A percentile compares a stretch with the other conserved stretches of the same genome.
phyloP scores from a whole-genome alignment of 192 early-diverging fungal species.

The Pilaira anomala region DNA sequence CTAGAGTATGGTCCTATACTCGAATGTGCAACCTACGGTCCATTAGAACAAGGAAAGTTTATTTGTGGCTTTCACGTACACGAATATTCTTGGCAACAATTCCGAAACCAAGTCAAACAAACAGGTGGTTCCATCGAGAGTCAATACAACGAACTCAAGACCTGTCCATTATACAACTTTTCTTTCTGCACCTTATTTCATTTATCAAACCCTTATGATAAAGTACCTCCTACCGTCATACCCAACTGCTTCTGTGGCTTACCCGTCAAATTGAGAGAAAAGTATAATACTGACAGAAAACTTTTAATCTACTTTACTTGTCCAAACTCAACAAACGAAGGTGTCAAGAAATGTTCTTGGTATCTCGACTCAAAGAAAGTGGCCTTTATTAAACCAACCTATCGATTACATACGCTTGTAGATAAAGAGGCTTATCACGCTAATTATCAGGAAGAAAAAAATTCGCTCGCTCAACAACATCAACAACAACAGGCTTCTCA shows the following conservation, averaged over 20 bases:
- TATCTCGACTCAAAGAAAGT: background rate
- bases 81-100: constrained; percentile 8
- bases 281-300: background rate
- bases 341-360: constrained; percentile 1
- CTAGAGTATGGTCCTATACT: background rate
- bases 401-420: background rate
- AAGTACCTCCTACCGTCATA: background rate
- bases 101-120: constrained; percentile 2
- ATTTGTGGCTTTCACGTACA: constrained; percentile 23
- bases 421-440: background rate
- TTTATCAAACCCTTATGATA: background rate
- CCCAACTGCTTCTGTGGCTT: constrained; percentile 19
- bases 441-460: background rate
- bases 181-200: constrained; percentile 14
- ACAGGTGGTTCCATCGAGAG: background rate
- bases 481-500: too few species aligned
- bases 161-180: constrained; percentile 9
- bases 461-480: background rate
- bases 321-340: background rate
- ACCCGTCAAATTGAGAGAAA: background rate
- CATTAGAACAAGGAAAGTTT: background rate
- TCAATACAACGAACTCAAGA: background rate
- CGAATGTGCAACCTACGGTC: background rate
- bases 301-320: background rate
- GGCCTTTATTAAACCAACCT: background rate